Conservation (phyloP, 1,284 basidiomycete genomes). For the Salmacisia buchloeana region DNA sequence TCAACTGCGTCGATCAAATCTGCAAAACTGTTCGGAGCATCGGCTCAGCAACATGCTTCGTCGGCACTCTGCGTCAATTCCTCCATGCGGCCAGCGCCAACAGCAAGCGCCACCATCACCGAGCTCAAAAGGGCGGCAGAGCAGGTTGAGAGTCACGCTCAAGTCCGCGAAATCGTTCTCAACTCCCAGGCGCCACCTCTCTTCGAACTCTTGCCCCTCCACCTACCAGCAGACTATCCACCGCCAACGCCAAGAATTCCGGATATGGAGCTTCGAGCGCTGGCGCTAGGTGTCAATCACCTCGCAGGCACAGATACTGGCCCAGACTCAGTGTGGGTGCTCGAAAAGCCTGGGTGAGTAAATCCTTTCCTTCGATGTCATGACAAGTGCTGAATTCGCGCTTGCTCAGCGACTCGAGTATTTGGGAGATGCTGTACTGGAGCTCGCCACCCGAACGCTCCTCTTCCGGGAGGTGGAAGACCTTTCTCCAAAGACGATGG, state of each 20-base stretch:
- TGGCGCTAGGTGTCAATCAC: conserved; percentile 3
- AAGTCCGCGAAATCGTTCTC: background rate
- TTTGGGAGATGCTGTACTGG: conserved; percentile 4
- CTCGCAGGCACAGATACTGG: background rate
- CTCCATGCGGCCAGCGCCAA: too few species aligned
- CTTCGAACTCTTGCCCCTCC: background rate
- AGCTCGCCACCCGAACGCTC: background rate
- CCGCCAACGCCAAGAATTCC: conserved; percentile 6
- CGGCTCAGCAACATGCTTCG: background rate
- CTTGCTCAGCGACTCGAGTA: conserved; percentile 1
- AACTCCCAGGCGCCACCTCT: background rate
- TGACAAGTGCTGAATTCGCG: background rate
- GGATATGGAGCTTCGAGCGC: background rate
- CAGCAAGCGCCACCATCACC: background rate
- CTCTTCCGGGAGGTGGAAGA: background rate
- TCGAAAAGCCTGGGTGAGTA: background rate
- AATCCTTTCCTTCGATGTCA: background rate
- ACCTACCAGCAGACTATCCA: background rate
- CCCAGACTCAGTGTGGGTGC: background rate
- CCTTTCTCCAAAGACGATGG: background rate
- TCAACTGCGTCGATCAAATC: too few species aligned
- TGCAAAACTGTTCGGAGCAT: too few species aligned
- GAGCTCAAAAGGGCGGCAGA: background rate
- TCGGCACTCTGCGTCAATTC: too few species aligned
- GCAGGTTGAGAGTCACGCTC: background rate